Percentiles rank a stretch among this genome's conserved stretches.
These are phyloP conservation scores for Malus fusca DNA, from an alignment of 306 rosid species.

Conservation along the genomic window DNA sequence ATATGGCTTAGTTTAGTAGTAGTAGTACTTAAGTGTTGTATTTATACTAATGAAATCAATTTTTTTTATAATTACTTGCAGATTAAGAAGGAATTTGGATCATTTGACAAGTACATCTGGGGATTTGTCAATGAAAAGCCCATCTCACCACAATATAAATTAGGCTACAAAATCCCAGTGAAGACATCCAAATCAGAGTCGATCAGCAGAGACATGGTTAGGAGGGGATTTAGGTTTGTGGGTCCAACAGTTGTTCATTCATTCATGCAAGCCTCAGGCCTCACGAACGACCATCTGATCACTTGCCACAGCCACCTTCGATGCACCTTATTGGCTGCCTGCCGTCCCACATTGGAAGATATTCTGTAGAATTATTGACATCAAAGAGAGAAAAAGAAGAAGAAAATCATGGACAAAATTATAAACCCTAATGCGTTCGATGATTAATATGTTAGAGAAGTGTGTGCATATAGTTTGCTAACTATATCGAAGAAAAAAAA, in stretches of 20 bases:
- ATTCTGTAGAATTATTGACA: slow-evolving; percentile 20
- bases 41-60: background rate
- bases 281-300: slow-evolving; percentile 85
- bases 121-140: slow-evolving; percentile 85
- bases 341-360: slow-evolving; percentile 18
- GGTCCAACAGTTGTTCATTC: slow-evolving; percentile 97
- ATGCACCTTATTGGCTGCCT: slow-evolving; percentile 45
- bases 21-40: background rate
- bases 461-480: slow-evolving; percentile 47
- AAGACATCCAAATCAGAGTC: slow-evolving; percentile 95
- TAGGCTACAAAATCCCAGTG: slow-evolving; percentile 84
- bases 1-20: background rate
- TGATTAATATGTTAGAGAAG: slow-evolving; percentile 9
- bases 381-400: slow-evolving; percentile 4
- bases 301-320: slow-evolving; percentile 83
- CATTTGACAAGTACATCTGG: slow-evolving; percentile 82
- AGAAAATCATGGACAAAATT: background rate
- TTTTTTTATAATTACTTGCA: slow-evolving; percentile 13
- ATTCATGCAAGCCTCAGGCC: slow-evolving; percentile 91
- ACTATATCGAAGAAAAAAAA: slow-evolving; percentile 19
- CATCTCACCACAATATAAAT: slow-evolving; percentile 74
- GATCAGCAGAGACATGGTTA: slow-evolving; percentile 91
- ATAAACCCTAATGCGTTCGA: slow-evolving; percentile 22
- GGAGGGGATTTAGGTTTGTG: slow-evolving; percentile 81
- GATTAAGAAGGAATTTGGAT: slow-evolving; percentile 71